phyloP scores from a whole-genome alignment of 1,284 basidiomycete genomes.

The Irpex sp. region DNA sequence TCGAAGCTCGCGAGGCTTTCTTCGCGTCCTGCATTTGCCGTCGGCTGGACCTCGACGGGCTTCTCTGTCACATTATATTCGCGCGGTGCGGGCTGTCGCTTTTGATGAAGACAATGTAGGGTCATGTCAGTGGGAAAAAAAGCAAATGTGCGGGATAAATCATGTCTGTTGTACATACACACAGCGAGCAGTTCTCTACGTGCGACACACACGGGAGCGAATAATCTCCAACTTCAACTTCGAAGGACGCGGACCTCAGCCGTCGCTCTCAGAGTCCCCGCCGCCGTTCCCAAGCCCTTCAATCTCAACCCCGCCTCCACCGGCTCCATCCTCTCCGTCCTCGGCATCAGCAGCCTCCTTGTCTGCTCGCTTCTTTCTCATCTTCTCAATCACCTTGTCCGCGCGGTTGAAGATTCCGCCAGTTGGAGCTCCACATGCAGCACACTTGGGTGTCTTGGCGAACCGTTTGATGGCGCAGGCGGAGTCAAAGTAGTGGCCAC shows the following conservation, averaged over 20 bases:
- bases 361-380: conserved; percentile 57
- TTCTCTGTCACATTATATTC: too few species aligned
- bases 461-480: conserved; percentile 93
- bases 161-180: neutral
- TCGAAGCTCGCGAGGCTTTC: neutral
- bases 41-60: neutral
- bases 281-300: conserved; percentile 50
- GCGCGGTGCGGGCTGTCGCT: too few species aligned
- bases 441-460: conserved; percentile 92
- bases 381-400: conserved; percentile 77
- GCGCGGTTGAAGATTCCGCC: conserved; percentile 94
- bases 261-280: conserved; percentile 9
- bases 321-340: conserved; percentile 32
- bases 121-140: neutral
- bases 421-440: conserved; percentile 91
- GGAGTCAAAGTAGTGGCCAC: conserved; percentile 97
- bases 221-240: neutral
- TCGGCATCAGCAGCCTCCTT: conserved; percentile 41
- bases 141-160: neutral
- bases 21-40: neutral
- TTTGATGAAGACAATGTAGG: too few species aligned
- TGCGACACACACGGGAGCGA: neutral
- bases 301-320: conserved; percentile 49
- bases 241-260: neutral
- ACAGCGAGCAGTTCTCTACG: neutral